Evolutionary conservation across 148 eudicot genomes (phyloP), one percentile per base, ranked within the genome.

Genomic region (Pharnaceum exiguum): DNA sequence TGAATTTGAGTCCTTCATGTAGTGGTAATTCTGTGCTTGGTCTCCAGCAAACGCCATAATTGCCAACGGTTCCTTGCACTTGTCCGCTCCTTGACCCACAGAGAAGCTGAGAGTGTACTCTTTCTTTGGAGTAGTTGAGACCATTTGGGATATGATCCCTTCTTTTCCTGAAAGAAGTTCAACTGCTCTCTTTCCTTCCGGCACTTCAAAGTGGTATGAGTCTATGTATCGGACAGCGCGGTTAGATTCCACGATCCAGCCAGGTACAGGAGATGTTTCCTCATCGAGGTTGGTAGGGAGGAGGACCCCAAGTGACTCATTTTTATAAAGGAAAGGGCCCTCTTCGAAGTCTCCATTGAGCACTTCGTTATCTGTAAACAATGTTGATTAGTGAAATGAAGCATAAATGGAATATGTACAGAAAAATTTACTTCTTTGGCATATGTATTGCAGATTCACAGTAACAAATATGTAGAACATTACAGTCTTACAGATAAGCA

Each of bases 31-130:
- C 51, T 80, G 85, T 2, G 99, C 89, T 46, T 93, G 99, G 47
- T 93, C 99, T 12, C 99, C 99, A 0, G 96, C 99, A 46, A 83
- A 86, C 25, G 91, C 99, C 95, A 93, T 89, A 19, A 93, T 55
- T 0, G 99, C 99, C 1, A 93, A 75, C 0, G 96, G 99, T 53
- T 81, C 82, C 69, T 75, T 81, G 73, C 99, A 93, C 1, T 81
- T 67, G 71, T 89, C 99, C 3, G 82, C 80, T 0, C 83, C 96
- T 13, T 74, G 89, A 21, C 99, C 99, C 49, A 89, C 37, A 0
- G 87, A 79, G 61, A 88, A 93, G 57, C 73, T 70, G 56, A 93
- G 22, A 19, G 60, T 75, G 74, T 93, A 88, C 1, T 74, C 81
- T 66, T 85, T 85, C 71, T 93, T 81, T 0, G 89, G 88, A 52